Evolutionary conservation across 345 rosid genomes (phyloP).

Genomic region (Acer yangbiense): DNA sequence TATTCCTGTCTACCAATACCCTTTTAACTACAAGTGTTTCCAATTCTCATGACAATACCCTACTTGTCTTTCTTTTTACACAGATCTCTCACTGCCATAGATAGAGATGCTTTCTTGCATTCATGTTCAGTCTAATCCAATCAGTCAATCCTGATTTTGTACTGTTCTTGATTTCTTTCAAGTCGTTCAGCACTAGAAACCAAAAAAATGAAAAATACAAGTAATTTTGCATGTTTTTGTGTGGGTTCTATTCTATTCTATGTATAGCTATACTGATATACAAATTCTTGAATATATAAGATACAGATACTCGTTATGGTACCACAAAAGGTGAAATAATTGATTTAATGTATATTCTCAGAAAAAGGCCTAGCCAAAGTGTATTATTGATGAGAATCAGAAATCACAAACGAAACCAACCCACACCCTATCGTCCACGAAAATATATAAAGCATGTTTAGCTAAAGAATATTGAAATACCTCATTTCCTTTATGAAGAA

Average conservation of each 20-base stretch:
- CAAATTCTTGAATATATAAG: no score
- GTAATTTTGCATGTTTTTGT: neutral
- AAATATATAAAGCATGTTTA: no score
- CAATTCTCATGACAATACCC: constrained; percentile 33
- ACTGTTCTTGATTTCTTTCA: neutral
- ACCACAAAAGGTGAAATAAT: neutral
- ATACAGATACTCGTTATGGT: no score
- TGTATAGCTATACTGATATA: neutral
- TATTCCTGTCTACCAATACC: constrained; percentile 33
- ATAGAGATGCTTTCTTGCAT: neutral
- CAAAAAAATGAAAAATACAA: neutral
- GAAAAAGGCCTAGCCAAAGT: no score
- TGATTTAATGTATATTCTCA: no score
- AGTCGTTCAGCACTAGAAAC: neutral
- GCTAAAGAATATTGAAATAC: no score
- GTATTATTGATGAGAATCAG: no score
- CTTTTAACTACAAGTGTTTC: constrained; percentile 34
- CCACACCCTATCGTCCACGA: no score
- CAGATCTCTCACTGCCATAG: constrained; percentile 3
- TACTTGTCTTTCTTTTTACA: constrained; percentile 18
- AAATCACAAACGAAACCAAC: no score
- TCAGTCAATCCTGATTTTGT: neutral
- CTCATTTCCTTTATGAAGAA: no score
- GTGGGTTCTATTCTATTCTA: neutral
- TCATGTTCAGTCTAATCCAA: neutral